Base-by-base conservation (phyloP, 2,329 filamentous ascomycete species). In the Sporothrix globosa region DNA sequence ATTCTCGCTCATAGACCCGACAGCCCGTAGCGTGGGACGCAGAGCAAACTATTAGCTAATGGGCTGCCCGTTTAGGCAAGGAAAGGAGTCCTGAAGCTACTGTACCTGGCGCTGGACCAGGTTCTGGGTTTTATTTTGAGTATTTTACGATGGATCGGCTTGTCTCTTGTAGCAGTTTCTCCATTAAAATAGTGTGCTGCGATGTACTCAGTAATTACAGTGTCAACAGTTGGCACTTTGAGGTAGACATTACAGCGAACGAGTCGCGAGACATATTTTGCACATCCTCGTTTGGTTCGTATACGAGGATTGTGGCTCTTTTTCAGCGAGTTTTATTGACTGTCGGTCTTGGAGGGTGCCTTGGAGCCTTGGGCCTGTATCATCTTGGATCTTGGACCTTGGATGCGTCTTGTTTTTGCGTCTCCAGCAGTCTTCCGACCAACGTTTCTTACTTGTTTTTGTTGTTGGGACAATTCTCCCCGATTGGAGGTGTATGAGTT, bases 1-100 rank as follows among this genome's bases (percentile, higher is more conserved):
- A 17, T 13, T 44, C 11, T 44, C 41, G 1, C 5, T 10, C 2
- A 3, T 14, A 50, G 61, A 44, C 21, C 41, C 63, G 21, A 27
- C 19, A 53, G 63, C 63, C 44, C 63, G 46, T 50, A 52, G 44
- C 44, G 44, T 24, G 61, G 61, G 63, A 46, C 58, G 17, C 24
- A 17, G 41, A 52, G 67, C 54, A 69, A 71, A 41, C 66, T 54
- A 60, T 71, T 71, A 71, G 50, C 58, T 71, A 71, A 71, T 71
- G 70, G 67, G 58, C 58, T 71, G 70, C 70, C 70, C 13, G 1
- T 69, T 69, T 66, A 14, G 67, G 58, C 58, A 52, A 52, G 21
- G 39, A 17, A 34, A 39, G 27, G 21, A n/a, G 46, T 24, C n/a
- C 48, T 46, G 14, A 39, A 68, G 66, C 19, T 21, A 27, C 27